Evolutionary conservation across 2,329 filamentous ascomycete genomes (phyloP), one percentile per base, ranked within the genome.

Genomic region (Colletotrichum incanum): DNA sequence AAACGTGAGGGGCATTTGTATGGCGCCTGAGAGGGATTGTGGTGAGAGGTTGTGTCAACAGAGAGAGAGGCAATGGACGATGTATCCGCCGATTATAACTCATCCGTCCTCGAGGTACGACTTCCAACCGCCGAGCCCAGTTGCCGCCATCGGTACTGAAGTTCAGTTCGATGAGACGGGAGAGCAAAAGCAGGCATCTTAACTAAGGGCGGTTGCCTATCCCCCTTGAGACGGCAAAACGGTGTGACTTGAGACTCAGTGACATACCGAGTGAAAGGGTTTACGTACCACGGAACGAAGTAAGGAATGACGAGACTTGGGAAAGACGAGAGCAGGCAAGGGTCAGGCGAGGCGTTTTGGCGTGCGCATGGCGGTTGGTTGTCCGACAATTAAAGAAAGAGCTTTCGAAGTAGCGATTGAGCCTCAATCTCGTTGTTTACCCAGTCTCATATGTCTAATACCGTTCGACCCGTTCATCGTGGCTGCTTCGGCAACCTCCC

Each of bases 301-400:
- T 11, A 23, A 23, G n/a, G 16, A 16, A 31, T 8, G 47, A 52
- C 6, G 8, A 16, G 56, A 23, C 3, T 31, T 11, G 3, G 16
- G 12, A 28, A 18, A 18, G 14, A 7, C 6, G 34, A 49, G 11
- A 54, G 16, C 14, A 65, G 34, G 23, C 45, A 39, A 41, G 39
- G 60, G 43, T 34, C n/a, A 52, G 68, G 68, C 70, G 47, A 61
- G 70, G 70, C 70, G 70, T 72, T 72, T 50, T 39, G 70, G 69
- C 41, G 50, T 69, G 59, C 60, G 31, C 52, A 52, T n/a, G 39
- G 18, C 26, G 49, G 18, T 31, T 26, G 37, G 2, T 41, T 41
- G n/a, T 39, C 12, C 34, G 20, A 18, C 20, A 16, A 11, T 37
- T 6, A 20, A 39, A 7, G n/a, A 58, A 11, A 9, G 18, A 41